These are phyloP conservation scores for Fusarium austroafricanum DNA, from an alignment of 2,329 filamentous ascomycete species.

Conservation along the genomic window DNA sequence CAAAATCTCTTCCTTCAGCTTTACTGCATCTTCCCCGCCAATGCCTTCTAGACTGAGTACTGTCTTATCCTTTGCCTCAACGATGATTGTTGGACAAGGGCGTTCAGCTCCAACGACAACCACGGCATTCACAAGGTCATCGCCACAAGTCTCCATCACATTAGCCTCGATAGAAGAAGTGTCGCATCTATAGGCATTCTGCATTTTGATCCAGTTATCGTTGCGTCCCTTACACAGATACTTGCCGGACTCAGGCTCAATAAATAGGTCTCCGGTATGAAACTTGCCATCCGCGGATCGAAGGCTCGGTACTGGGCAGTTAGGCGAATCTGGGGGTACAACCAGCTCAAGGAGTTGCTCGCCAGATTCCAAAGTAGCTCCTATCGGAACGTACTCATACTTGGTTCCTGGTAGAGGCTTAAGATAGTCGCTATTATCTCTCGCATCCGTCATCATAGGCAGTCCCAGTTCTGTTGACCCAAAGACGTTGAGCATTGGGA, in stretches of 20 bases:
- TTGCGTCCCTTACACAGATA: slow-evolving; percentile 36
- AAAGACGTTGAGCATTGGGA: slow-evolving; percentile 22
- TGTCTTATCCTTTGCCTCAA: slow-evolving; percentile 24
- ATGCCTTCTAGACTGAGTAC: neutral
- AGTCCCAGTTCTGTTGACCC: slow-evolving; percentile 27
- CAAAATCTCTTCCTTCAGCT: slow-evolving; percentile 25
- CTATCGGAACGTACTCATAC: slow-evolving; percentile 21
- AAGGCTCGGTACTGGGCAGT: slow-evolving; percentile 25
- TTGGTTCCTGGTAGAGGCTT: neutral
- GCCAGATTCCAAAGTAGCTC: neutral
- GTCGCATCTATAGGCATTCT: slow-evolving; percentile 34
- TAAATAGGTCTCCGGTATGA: slow-evolving; percentile 43
- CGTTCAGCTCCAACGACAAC: slow-evolving; percentile 36
- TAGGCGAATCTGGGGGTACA: slow-evolving; percentile 11
- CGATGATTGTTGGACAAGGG: slow-evolving; percentile 32
- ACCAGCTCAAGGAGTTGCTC: slow-evolving; percentile 30
- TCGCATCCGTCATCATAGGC: slow-evolving; percentile 1
- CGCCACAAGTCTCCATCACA: slow-evolving; percentile 26
- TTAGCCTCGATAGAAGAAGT: slow-evolving; percentile 39
- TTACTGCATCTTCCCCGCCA: neutral
- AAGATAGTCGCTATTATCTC: neutral
- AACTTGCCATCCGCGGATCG: slow-evolving; percentile 36
- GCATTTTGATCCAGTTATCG: slow-evolving; percentile 46
- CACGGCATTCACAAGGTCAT: slow-evolving; percentile 29
- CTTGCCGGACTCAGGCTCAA: slow-evolving; percentile 31